phyloP scores from a whole-genome alignment of 768 basidiomycete genomes.

The Calocera viscosa region DNA sequence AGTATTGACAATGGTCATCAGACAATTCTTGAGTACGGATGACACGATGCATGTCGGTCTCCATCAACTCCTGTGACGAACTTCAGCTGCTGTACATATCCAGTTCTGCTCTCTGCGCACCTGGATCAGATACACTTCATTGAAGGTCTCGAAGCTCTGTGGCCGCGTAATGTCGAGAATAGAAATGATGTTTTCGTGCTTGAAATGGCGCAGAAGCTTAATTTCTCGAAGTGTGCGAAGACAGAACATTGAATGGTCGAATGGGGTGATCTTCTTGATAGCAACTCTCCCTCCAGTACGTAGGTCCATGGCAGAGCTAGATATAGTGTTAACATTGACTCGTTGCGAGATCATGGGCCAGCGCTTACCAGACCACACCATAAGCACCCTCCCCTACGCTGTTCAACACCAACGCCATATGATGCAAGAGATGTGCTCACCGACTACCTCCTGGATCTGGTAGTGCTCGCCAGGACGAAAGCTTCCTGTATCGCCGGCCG shows the following conservation, averaged over 20 bases:
- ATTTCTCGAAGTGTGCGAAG: constrained; percentile 77
- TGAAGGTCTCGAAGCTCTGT: constrained; percentile 64
- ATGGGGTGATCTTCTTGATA: constrained; percentile 92
- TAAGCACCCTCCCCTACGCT: constrained; percentile 68
- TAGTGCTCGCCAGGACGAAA: constrained; percentile 4
- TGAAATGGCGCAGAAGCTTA: constrained; percentile 46
- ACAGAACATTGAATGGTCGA: constrained; percentile 93
- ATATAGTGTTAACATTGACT: not conserved
- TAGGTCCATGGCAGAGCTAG: constrained; percentile 65
- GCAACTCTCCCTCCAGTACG: constrained; percentile 86
- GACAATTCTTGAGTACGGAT: constrained; percentile 90
- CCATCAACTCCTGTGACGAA: constrained; percentile 82
- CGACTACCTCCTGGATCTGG: constrained; percentile 2
- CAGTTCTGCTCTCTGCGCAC: not conserved
- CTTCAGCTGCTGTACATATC: not conserved
- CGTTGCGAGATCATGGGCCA: not conserved
- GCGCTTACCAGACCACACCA: constrained; percentile 65
- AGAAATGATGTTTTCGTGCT: constrained; percentile 59
- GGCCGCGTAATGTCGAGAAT: constrained; percentile 84
- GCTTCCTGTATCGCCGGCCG: not conserved
- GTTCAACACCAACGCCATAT: not conserved
- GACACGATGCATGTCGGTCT: constrained; percentile 93
- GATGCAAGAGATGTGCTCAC: not conserved
- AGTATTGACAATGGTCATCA: constrained; percentile 88
- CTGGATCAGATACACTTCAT: constrained; percentile 61